Conservation (phyloP, 1,139 yeast genomes). For the Taphrina sp. region DNA sequence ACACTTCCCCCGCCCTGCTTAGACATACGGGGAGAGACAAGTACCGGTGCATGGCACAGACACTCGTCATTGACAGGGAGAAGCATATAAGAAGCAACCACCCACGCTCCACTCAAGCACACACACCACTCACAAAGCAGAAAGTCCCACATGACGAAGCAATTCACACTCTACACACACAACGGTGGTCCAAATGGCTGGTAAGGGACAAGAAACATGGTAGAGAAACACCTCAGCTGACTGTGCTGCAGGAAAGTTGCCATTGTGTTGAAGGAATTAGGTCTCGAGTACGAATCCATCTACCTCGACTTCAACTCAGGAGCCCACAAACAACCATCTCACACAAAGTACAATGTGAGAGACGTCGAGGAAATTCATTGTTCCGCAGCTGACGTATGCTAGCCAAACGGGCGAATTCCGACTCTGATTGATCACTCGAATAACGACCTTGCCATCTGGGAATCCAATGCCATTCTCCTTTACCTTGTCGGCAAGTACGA, state of each 20-base stretch:
- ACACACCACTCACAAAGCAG: too few relatives aligned
- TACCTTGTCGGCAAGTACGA: conserved; percentile 64
- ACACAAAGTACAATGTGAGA: conserved; percentile 32
- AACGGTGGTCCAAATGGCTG: conserved; percentile 53
- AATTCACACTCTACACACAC: conserved; percentile 30
- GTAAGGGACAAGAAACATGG: too few relatives aligned
- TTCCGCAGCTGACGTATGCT: too few relatives aligned
- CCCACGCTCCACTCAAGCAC: too few relatives aligned
- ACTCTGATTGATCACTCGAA: conserved; percentile 41
- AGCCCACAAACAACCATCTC: conserved; percentile 22
- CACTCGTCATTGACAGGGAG: too few relatives aligned
- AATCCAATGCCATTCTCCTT: conserved; percentile 34
- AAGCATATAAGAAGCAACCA: too few relatives aligned
- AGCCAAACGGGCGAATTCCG: conserved; percentile 61
- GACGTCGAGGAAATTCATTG: too few relatives aligned
- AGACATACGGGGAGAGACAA: too few relatives aligned
- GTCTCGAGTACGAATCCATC: conserved; percentile 70
- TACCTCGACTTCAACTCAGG: conserved; percentile 63
- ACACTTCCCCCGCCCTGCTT: too few relatives aligned
- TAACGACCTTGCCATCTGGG: conserved; percentile 33
- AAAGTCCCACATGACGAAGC: conserved; percentile 30
- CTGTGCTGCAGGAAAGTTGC: conserved; percentile 89
- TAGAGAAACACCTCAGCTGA: too few relatives aligned
- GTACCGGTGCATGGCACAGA: too few relatives aligned
- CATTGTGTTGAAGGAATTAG: conserved; percentile 77